Percentiles rank a stretch among this genome's conserved stretches.
phyloP scores from a whole-genome alignment of 2,329 filamentous ascomycete genomes.

The Ustilaginoidea virens region DNA sequence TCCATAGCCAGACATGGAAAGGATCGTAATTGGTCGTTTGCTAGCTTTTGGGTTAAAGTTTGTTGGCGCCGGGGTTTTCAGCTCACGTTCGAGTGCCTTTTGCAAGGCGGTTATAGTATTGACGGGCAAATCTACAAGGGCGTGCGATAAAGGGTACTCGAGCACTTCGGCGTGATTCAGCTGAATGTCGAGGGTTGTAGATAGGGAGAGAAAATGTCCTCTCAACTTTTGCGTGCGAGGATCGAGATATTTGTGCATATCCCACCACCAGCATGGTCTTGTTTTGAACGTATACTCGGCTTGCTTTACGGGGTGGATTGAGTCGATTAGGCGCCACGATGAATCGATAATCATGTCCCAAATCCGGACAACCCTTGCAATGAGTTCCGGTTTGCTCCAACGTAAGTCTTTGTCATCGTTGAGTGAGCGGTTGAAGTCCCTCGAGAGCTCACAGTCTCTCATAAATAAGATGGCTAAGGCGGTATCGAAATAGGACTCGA shows the following conservation, averaged over 20 bases:
- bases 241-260: slow-evolving; percentile 20
- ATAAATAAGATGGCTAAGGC: slow-evolving; percentile 10
- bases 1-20: slow-evolving; percentile 22
- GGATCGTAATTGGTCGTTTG: slow-evolving; percentile 22
- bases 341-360: slow-evolving; percentile 22
- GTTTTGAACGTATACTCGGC: slow-evolving; percentile 18
- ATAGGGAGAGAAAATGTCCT: slow-evolving; percentile 14
- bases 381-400: slow-evolving; percentile 6
- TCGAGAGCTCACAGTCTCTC: slow-evolving; percentile 8
- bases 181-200: slow-evolving; percentile 12
- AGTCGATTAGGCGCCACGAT: slow-evolving; percentile 19
- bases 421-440: slow-evolving; percentile 5
- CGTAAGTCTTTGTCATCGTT: slow-evolving; percentile 2
- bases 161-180: slow-evolving; percentile 16
- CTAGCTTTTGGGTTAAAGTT: slow-evolving; percentile 16
- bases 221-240: slow-evolving; percentile 13
- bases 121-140: slow-evolving; percentile 18
- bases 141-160: slow-evolving; percentile 17
- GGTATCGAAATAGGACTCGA: slow-evolving; percentile 18
- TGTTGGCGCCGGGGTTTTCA: slow-evolving; percentile 12
- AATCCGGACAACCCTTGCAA: slow-evolving; percentile 10
- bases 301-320: slow-evolving; percentile 17
- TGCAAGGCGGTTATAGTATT: slow-evolving; percentile 17
- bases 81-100: slow-evolving; percentile 14
- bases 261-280: slow-evolving; percentile 26